phyloP scores from a whole-genome alignment of 192 early-diverging fungal genomes.

The Coemansia sp. region DNA sequence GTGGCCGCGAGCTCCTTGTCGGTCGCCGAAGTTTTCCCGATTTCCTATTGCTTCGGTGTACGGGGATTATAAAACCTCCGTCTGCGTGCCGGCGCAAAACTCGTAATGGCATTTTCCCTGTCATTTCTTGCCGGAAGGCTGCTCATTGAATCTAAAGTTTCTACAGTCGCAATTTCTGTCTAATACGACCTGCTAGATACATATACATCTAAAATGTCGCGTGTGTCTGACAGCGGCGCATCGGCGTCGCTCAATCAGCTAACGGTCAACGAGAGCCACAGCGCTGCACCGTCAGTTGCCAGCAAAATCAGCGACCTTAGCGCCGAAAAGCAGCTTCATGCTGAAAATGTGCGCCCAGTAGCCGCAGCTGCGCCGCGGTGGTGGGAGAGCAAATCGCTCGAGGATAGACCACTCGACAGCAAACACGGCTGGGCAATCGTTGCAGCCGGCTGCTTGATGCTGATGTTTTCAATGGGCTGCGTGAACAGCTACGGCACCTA shows the following conservation, averaged over 20 bases:
- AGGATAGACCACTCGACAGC: constrained; percentile 28
- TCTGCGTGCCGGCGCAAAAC: neutral
- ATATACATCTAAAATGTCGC: constrained; percentile 3
- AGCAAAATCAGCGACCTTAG: constrained; percentile 2
- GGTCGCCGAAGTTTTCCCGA: neutral
- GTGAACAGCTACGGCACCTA: constrained; percentile 57
- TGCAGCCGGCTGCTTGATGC: constrained; percentile 47
- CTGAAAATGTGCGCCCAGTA: neutral
- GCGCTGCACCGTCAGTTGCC: neutral
- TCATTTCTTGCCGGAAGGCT: too few relatives aligned
- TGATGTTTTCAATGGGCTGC: constrained; percentile 53
- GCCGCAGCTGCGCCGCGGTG: constrained; percentile 15
- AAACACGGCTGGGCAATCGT: constrained; percentile 55
- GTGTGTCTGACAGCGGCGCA: constrained; percentile 1
- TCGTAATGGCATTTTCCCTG: too few relatives aligned
- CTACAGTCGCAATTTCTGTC: neutral
- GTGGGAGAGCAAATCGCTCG: constrained; percentile 44
- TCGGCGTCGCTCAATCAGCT: constrained; percentile 11
- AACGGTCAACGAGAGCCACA: neutral
- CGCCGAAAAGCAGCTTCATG: neutral
- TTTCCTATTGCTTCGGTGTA: neutral
- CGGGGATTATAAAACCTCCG: neutral
- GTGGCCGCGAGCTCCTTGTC: too few relatives aligned
- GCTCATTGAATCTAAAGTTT: neutral
- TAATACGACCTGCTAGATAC: neutral